A percentile compares a stretch with the other conserved stretches of the same genome.
Conservation (phyloP, 2,329 filamentous ascomycete genomes). For the Leptosphaerulina australis region DNA sequence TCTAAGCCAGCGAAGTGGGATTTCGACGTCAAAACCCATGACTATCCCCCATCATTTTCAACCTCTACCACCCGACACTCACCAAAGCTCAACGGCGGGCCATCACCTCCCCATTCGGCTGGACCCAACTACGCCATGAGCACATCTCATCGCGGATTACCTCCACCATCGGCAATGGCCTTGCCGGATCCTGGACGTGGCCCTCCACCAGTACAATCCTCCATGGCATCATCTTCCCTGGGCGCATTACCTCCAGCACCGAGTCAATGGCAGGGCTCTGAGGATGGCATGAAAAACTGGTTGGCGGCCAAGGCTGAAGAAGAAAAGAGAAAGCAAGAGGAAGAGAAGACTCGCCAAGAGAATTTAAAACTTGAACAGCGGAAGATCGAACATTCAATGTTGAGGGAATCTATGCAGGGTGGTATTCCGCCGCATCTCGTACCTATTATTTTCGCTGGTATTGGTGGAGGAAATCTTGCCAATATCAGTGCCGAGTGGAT, state of each 20-base stretch:
- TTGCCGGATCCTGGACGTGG: constrained; percentile 55
- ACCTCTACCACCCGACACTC: constrained; percentile 49
- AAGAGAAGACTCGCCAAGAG: constrained; percentile 60
- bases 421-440: constrained; percentile 59
- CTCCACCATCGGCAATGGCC: constrained; percentile 60
- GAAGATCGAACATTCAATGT: constrained; percentile 59
- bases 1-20: constrained; percentile 56
- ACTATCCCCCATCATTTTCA: constrained; percentile 53
- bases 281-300: constrained; percentile 60
- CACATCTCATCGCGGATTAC: constrained; percentile 59
- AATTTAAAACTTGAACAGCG: constrained; percentile 57
- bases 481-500: constrained; percentile 58
- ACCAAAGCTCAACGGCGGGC: constrained; percentile 50
- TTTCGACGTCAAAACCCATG: constrained; percentile 57
- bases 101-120: constrained; percentile 50
- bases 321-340: constrained; percentile 60
- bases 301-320: constrained; percentile 59
- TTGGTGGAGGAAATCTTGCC: constrained; percentile 56
- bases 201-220: constrained; percentile 38
- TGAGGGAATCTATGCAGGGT: constrained; percentile 59
- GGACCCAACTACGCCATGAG: constrained; percentile 55
- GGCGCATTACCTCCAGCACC: constrained; percentile 54
- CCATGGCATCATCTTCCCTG: constrained; percentile 32
- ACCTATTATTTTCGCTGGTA: constrained; percentile 61
- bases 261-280: constrained; percentile 57